Base-by-base conservation (phyloP, 2,329 filamentous ascomycete genomes). In the Penicillium decumbens region DNA sequence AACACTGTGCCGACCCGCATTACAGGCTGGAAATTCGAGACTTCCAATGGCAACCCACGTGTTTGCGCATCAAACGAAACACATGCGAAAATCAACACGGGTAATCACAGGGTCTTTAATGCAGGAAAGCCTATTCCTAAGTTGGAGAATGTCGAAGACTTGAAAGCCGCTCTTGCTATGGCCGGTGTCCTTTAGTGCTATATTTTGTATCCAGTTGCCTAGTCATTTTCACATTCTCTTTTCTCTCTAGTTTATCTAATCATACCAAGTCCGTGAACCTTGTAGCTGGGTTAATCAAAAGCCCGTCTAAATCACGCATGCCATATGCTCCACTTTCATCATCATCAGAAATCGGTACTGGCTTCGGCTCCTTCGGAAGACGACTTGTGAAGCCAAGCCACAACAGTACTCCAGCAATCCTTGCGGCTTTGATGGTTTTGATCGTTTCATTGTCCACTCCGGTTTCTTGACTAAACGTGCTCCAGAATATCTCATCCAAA, bases 301-400 rank as follows among this genome's bases (percentile, higher is more conserved):
- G 62, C 23, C 63, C 67, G 59, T 75, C 71, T 24, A 74, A 51
- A 23, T 53, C 59, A 44, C 68, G 55, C 64, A 73, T 69, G 5
- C 69, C 67, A 51, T 75, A 74, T 28, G 58, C 58, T 48, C 72
- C 70, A 18, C 44, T 51, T 54, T 73, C 67, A 56, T 73, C 61
- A 53, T 51, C 30, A 15, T 33, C 49, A 8, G 43, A 37, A 45
- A 75, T 72, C 13, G 70, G 70, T 28, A 64, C 55, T 23, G 69
- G 62, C 56, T 61, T 42, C 1, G 64, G 62, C 55, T 58, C 57
- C 57, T 72, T 73, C 20, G 63, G 63, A 49, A 75, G 65, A 10
- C 71, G 66, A 51, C 63, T 65, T 3, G 69, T 75, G 48, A 75
- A 75, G 8, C 71, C 71, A 35, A 45, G 27, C 4, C 62, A 70